Evolutionary conservation across 129 eudicot genomes (phyloP).

Genomic region (Helianthus tuberosus): DNA sequence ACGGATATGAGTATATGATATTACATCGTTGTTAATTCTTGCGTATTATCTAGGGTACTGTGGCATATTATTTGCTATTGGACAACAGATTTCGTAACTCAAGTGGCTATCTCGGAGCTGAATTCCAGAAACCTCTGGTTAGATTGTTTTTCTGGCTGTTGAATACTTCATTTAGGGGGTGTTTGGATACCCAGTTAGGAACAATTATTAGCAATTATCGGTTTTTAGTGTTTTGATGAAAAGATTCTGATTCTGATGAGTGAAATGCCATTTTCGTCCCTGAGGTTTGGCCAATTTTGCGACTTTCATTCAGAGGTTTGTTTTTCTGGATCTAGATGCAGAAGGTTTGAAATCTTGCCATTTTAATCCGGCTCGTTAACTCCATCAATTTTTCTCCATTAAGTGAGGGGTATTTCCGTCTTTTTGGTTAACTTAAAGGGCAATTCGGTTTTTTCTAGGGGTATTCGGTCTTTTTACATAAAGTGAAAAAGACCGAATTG

Average conservation of each 20-base stretch:
- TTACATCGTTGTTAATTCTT: not conserved
- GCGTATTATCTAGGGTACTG: constrained; percentile 69
- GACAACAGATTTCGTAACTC: constrained; percentile 89
- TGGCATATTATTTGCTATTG: constrained; percentile 85
- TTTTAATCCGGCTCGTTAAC: too few relatives aligned
- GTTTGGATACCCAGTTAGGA: not conserved
- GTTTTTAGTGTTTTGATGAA: not conserved
- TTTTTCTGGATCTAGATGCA: too few relatives aligned
- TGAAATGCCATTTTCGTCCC: too few relatives aligned
- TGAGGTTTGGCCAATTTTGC: too few relatives aligned
- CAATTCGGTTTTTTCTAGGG: too few relatives aligned
- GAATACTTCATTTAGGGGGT: constrained; percentile 4
- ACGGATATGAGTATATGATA: not conserved
- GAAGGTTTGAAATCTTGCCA: too few relatives aligned
- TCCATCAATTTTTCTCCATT: too few relatives aligned
- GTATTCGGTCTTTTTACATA: too few relatives aligned
- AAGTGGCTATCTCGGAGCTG: constrained; percentile 95
- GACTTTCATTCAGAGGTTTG: too few relatives aligned
- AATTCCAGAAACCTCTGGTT: constrained; percentile 92
- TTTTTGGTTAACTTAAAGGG: too few relatives aligned
- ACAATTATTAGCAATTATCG: not conserved
- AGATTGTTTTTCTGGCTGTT: constrained; percentile 16
- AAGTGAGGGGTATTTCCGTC: too few relatives aligned
- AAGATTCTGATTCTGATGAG: not conserved
- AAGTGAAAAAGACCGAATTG: too few relatives aligned